phyloP scores from a whole-genome alignment of 305 asterid species.

The Fraxinus dipetala region DNA sequence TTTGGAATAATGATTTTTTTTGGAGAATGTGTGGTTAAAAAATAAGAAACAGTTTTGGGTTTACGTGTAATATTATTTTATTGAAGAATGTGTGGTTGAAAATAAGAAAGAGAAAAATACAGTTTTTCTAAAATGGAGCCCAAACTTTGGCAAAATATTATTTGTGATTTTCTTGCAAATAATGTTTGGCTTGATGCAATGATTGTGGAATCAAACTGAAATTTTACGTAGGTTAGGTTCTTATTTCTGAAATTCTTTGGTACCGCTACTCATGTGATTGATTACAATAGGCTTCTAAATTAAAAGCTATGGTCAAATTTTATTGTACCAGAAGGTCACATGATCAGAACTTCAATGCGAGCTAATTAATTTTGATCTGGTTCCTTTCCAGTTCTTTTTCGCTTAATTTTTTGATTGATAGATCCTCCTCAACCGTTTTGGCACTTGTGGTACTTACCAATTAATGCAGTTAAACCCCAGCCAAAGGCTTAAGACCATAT shows the following conservation, averaged over 20 bases:
- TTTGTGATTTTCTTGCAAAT: background rate
- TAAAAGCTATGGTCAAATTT: background rate
- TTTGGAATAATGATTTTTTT: background rate
- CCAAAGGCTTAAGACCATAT: background rate
- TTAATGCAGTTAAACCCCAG: background rate
- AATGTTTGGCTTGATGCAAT: conserved; percentile 8
- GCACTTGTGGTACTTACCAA: background rate
- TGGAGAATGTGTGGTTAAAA: background rate
- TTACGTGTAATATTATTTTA: background rate
- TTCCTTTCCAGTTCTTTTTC: background rate
- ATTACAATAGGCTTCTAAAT: background rate
- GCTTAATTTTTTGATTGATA: background rate
- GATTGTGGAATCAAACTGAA: conserved; percentile 6
- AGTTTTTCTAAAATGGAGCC: background rate
- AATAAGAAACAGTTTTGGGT: background rate
- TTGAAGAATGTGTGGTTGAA: background rate
- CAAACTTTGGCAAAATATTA: background rate
- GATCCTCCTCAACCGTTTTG: background rate
- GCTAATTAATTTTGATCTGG: background rate
- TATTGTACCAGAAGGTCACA: background rate
- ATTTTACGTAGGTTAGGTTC: background rate
- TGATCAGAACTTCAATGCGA: background rate
- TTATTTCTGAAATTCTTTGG: background rate
- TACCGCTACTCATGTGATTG: background rate
- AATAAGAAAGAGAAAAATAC: background rate